Conservation (phyloP, 2,329 filamentous ascomycete genomes). For the Fusarium papillatum region DNA sequence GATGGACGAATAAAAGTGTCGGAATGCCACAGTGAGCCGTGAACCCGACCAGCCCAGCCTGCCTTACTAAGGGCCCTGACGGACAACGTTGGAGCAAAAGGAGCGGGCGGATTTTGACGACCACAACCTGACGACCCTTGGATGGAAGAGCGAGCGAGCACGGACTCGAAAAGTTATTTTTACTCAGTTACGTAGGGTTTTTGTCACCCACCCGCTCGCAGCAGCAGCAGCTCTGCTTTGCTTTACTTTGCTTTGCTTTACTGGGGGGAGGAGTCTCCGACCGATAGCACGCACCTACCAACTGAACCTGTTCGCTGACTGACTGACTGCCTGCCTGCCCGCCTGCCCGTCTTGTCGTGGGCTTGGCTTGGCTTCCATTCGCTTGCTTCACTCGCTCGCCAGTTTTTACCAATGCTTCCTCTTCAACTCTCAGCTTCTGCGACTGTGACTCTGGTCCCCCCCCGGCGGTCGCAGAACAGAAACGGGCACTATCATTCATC, state of each 20-base stretch:
- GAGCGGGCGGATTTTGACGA: constrained; percentile 4
- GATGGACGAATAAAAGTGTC: constrained; percentile 20
- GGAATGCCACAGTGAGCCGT: constrained; percentile 22
- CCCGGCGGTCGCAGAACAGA: constrained; percentile 21
- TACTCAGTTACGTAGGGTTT: constrained; percentile 43
- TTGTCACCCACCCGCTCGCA: constrained; percentile 37
- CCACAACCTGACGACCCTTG: constrained; percentile 11
- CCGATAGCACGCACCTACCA: constrained; percentile 8
- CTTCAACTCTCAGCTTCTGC: constrained; percentile 11
- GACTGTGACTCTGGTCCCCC: constrained; percentile 10
- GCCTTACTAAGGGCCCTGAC: constrained; percentile 3
- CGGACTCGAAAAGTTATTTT: constrained; percentile 49
- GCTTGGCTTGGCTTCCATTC: constrained; percentile 13
- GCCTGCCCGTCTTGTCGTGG: background rate
- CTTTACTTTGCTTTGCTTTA: constrained; percentile 6
- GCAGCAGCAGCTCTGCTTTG: background rate
- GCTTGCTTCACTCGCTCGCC: constrained; percentile 20
- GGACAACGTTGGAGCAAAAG: background rate
- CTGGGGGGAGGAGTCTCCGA: constrained; percentile 12
- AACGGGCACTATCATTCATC: constrained; percentile 29
- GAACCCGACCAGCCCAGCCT: constrained; percentile 5
- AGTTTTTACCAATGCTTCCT: constrained; percentile 5
- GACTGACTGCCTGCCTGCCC: background rate
- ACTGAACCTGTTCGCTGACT: constrained; percentile 10
- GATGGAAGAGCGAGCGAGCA: constrained; percentile 25